Conservation (phyloP, 2,329 filamentous ascomycete species). For the Chrysoporthe cubensis region DNA sequence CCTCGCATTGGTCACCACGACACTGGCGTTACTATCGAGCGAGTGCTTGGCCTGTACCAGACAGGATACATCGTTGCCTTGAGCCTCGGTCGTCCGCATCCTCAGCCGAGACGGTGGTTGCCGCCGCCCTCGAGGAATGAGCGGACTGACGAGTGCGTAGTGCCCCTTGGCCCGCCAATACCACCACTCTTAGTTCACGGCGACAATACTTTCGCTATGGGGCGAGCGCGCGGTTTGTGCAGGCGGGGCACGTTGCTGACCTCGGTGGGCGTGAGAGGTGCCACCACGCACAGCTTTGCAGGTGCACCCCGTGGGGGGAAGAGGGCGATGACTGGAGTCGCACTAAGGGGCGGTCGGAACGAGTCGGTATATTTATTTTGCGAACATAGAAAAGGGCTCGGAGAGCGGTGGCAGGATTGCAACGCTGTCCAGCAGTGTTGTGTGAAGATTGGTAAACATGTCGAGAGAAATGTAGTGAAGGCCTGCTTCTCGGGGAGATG, state of each 20-base stretch:
- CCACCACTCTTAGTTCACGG: neutral
- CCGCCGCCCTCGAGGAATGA: no score
- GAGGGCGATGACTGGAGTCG: neutral
- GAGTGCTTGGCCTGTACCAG: neutral
- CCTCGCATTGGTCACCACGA: neutral
- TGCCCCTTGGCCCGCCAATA: neutral
- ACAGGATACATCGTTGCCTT: neutral
- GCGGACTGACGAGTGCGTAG: neutral
- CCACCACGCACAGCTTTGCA: neutral
- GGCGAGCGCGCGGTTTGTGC: neutral
- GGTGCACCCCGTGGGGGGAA: neutral
- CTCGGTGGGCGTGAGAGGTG: neutral
- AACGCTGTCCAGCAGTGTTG: constrained; percentile 2
- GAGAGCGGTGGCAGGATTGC: neutral
- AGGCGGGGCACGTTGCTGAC: neutral
- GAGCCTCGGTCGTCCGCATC: neutral
- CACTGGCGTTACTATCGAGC: neutral
- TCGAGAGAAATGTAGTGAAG: neutral
- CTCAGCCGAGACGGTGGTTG: neutral
- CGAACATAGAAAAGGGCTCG: neutral
- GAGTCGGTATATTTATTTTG: neutral
- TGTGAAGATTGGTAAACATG: neutral
- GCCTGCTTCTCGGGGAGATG: neutral
- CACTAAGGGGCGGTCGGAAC: neutral
- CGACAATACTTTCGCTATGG: neutral